phyloP scores from a whole-genome alignment of 2,329 filamentous ascomycete species.

The Hortaea sp. region DNA sequence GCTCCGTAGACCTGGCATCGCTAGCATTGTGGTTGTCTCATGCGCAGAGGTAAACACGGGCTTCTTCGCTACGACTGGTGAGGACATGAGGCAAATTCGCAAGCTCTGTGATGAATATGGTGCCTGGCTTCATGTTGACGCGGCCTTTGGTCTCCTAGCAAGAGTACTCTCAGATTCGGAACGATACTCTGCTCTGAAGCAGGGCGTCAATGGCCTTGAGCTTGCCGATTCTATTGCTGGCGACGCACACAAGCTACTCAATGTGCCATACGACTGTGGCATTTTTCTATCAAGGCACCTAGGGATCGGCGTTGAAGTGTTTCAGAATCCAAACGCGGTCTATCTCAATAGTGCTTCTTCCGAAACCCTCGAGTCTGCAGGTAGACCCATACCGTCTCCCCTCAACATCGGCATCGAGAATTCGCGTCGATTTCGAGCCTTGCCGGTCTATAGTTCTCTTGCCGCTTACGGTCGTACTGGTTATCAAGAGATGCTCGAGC shows the following conservation, averaged over 20 bases:
- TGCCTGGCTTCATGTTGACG: constrained; percentile 86
- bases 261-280: constrained; percentile 88
- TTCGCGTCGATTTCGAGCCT: constrained; percentile 76
- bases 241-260: constrained; percentile 86
- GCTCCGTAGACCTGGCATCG: constrained; percentile 40
- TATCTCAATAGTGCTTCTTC: constrained; percentile 51
- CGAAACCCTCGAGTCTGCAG: constrained; percentile 1
- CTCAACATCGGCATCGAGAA: constrained; percentile 85
- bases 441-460: constrained; percentile 80
- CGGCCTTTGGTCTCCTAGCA: constrained; percentile 79
- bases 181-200: constrained; percentile 47
- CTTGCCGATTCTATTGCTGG: constrained; percentile 79
- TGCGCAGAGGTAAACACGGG: constrained; percentile 88
- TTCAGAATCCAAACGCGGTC: constrained; percentile 74
- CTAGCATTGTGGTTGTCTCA: constrained; percentile 70
- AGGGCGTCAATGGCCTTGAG: constrained; percentile 55
- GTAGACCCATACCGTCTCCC: constrained; percentile 57
- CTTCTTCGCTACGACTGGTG: constrained; percentile 56
- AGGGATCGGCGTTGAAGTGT: constrained; percentile 51
- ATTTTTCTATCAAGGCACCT: constrained; percentile 71
- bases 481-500: constrained; percentile 57
- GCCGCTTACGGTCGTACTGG: constrained; percentile 62
- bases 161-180: constrained; percentile 48
- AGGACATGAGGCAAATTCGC: constrained; percentile 55
- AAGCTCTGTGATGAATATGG: constrained; percentile 60